phyloP scores from a whole-genome alignment of 306 rosid genomes.

The Lagenaria siceraria region DNA sequence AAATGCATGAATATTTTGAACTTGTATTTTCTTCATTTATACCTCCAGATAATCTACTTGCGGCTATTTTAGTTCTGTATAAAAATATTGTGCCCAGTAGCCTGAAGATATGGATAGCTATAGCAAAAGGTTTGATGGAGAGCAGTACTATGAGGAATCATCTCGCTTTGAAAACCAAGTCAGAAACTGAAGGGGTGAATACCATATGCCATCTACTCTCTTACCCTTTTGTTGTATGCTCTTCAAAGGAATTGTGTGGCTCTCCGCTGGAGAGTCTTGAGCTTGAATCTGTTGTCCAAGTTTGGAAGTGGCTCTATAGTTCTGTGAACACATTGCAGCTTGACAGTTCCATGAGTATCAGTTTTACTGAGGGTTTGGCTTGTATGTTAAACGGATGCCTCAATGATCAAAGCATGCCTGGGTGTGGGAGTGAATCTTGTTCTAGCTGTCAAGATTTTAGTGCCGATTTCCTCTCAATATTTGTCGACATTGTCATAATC shows the following conservation, averaged over 20 bases:
- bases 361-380: slow-evolving; percentile 41
- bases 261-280: slow-evolving; percentile 17
- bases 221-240: slow-evolving; percentile 47
- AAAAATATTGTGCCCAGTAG: slow-evolving; percentile 27
- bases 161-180: slow-evolving; percentile 26
- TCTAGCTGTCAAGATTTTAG: slow-evolving; percentile 22
- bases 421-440: slow-evolving; percentile 17
- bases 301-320: slow-evolving; percentile 58
- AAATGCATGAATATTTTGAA: slow-evolving; percentile 35
- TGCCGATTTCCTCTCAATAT: slow-evolving; percentile 29
- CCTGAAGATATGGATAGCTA: slow-evolving; percentile 49
- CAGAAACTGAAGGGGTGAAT: slow-evolving; percentile 23
- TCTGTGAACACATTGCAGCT: slow-evolving; percentile 28
- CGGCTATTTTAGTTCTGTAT: slow-evolving; percentile 35
- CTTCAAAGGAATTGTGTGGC: slow-evolving; percentile 18
- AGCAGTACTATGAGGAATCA: slow-evolving; percentile 27
- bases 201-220: slow-evolving; percentile 37
- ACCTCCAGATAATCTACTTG: slow-evolving; percentile 35
- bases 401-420: slow-evolving; percentile 28
- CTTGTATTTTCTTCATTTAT: slow-evolving; percentile 44
- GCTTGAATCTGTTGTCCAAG: slow-evolving; percentile 38
- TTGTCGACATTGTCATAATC: slow-evolving; percentile 36
- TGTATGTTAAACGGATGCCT: slow-evolving; percentile 29
- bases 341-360: slow-evolving; percentile 24
- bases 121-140: slow-evolving; percentile 42